These are phyloP conservation scores for Pseudogymnoascus sp. DNA, from an alignment of 2,329 filamentous ascomycete species.

Conservation along the genomic window DNA sequence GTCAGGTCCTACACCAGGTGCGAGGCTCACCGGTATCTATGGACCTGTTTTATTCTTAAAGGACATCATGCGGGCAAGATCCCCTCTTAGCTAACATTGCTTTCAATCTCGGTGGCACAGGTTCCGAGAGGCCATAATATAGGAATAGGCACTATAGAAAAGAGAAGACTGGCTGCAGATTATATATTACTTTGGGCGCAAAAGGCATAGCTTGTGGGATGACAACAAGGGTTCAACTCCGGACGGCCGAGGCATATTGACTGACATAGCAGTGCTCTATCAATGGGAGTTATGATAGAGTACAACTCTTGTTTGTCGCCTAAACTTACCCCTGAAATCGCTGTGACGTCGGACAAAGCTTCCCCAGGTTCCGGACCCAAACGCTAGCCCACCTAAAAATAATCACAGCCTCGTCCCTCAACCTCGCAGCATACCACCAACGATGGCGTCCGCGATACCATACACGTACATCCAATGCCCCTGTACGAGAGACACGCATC, in stretches of 20 bases:
- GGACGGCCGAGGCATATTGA: neutral
- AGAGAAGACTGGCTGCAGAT: neutral
- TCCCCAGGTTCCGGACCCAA: neutral
- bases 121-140: neutral
- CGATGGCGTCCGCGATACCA: slow-evolving; percentile 45
- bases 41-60: neutral
- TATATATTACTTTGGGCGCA: neutral
- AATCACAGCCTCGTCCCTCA: slow-evolving; percentile 3
- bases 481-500: slow-evolving; percentile 42
- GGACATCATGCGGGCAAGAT: neutral
- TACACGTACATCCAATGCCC: slow-evolving; percentile 62
- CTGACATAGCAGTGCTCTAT: neutral
- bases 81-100: neutral
- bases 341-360: slow-evolving; percentile 2
- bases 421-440: slow-evolving; percentile 12
- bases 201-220: neutral
- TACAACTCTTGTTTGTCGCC: neutral
- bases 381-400: neutral
- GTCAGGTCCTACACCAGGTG: neutral
- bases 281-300: neutral
- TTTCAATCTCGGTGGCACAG: neutral
- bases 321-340: neutral
- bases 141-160: neutral
- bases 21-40: neutral
- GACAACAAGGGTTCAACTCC: neutral